These are phyloP conservation scores for Colletotrichum nymphaeae DNA, from an alignment of 2,329 filamentous ascomycete species.

Conservation along the genomic window DNA sequence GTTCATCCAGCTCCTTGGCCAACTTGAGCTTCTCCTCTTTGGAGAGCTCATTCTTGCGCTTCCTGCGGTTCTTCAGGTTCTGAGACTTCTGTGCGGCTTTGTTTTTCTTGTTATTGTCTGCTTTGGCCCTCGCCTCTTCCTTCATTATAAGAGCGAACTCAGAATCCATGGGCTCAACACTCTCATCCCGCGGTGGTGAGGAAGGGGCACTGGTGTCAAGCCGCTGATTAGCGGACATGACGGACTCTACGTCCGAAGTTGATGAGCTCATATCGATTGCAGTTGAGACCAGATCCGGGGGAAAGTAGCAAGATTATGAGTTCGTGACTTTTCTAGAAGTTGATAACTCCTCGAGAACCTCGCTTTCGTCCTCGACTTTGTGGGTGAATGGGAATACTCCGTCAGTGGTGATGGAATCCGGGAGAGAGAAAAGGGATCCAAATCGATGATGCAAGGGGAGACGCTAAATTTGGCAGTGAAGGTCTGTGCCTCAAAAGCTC, in stretches of 20 bases:
- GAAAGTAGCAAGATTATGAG: too few species aligned
- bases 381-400: neutral
- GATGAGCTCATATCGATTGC: conserved; percentile 41
- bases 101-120: conserved; percentile 56
- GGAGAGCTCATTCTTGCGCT: conserved; percentile 60
- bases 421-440: neutral
- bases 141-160: conserved; percentile 44
- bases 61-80: conserved; percentile 43
- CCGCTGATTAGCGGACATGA: conserved; percentile 42
- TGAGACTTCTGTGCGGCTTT: conserved; percentile 47
- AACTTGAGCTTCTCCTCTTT: conserved; percentile 68
- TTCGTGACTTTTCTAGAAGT: neutral
- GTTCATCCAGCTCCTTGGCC: conserved; percentile 68
- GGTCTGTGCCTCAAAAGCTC: neutral
- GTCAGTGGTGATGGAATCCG: neutral
- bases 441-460: conserved; percentile 27
- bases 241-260: conserved; percentile 47
- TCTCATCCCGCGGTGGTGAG: conserved; percentile 47
- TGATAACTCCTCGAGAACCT: neutral
- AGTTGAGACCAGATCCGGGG: neutral
- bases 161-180: conserved; percentile 35
- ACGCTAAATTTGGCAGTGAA: conserved; percentile 2
- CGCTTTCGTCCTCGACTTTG: too few species aligned
- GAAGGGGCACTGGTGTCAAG: conserved; percentile 50
- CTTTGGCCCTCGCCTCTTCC: conserved; percentile 50